Conservation (phyloP, 208 protist genomes). For the Strigomonas culicis region DNA sequence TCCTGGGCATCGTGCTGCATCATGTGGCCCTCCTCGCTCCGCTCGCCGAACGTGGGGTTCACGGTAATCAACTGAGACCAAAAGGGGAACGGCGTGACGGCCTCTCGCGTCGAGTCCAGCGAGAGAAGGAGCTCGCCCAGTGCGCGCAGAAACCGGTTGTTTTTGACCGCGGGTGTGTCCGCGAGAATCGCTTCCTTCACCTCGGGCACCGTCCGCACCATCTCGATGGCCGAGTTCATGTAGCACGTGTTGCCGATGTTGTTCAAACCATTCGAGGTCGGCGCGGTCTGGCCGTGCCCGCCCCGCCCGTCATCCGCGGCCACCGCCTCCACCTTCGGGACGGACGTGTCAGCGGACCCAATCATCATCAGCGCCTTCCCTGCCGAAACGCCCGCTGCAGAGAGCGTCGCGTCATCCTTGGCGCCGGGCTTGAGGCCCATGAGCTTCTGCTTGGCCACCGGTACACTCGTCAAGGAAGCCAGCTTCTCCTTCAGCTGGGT, state of each 20-base stretch:
- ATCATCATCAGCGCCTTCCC: conserved; percentile 81
- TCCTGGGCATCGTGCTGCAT: conserved; percentile 90
- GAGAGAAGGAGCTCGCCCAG: conserved; percentile 36
- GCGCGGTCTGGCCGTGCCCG: conserved; percentile 12
- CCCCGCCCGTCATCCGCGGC: conserved; percentile 4
- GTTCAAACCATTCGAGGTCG: conserved; percentile 40
- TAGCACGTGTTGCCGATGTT: conserved; percentile 92
- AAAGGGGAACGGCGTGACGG: conserved; percentile 42
- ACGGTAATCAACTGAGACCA: conserved; percentile 41
- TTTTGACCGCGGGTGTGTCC: conserved; percentile 15
- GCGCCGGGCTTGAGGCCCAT: conserved; percentile 52
- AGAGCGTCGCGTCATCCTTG: conserved; percentile 27
- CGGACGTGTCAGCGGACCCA: conserved; percentile 46
- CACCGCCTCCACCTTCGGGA: conserved; percentile 24
- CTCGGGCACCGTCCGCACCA: conserved; percentile 78
- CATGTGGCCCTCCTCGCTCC: conserved; percentile 47
- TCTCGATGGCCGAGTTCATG: conserved; percentile 84
- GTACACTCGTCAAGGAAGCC: conserved; percentile 49
- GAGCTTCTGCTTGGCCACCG: conserved; percentile 82
- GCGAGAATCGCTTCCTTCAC: conserved; percentile 31
- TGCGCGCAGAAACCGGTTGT: conserved; percentile 31
- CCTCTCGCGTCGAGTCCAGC: conserved; percentile 33
- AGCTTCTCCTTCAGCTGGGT: conserved; percentile 50
- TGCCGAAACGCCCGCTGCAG: conserved; percentile 30
- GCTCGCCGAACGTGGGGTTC: conserved; percentile 63